Conservation (phyloP, 306 rosid species). For the Begonia peltatifolia region DNA sequence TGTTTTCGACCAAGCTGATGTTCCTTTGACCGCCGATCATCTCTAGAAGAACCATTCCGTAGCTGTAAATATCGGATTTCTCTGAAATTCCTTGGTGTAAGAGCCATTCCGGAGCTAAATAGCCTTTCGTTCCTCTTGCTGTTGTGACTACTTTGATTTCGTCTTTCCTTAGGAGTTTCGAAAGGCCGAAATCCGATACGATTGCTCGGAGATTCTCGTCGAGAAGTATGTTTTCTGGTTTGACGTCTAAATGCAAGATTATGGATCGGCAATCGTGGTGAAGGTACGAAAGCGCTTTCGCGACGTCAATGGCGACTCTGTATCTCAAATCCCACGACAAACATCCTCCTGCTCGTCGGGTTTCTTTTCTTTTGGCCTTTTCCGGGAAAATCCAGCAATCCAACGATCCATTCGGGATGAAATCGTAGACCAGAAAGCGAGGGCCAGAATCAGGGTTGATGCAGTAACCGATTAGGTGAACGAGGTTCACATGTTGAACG, state of each 20-base stretch:
- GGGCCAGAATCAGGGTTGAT: constrained; percentile 24
- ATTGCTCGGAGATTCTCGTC: constrained; percentile 53
- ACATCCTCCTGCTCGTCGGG: constrained; percentile 28
- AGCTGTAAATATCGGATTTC: constrained; percentile 67
- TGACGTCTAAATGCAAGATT: constrained; percentile 76
- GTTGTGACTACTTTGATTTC: constrained; percentile 53
- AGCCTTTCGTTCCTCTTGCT: constrained; percentile 73
- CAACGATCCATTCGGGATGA: constrained; percentile 59
- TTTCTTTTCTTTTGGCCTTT: constrained; percentile 1
- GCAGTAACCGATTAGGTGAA: constrained; percentile 60
- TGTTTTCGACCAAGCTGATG: constrained; percentile 24
- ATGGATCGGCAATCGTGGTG: constrained; percentile 79
- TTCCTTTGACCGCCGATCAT: constrained; percentile 70
- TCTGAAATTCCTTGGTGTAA: constrained; percentile 71
- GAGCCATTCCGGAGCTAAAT: constrained; percentile 90
- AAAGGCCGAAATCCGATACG: constrained; percentile 69
- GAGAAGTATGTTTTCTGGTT: constrained; percentile 79
- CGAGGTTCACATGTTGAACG: constrained; percentile 72
- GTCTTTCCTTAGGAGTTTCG: constrained; percentile 61
- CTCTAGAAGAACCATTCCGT: constrained; percentile 84
- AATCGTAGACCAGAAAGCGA: constrained; percentile 63
- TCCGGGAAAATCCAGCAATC: constrained; percentile 68
- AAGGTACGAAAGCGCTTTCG: constrained; percentile 58
- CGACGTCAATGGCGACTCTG: constrained; percentile 62
- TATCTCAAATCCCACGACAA: constrained; percentile 59